These are phyloP conservation scores for Mrakia frigida DNA, from an alignment of 768 basidiomycete species.

Conservation along the genomic window DNA sequence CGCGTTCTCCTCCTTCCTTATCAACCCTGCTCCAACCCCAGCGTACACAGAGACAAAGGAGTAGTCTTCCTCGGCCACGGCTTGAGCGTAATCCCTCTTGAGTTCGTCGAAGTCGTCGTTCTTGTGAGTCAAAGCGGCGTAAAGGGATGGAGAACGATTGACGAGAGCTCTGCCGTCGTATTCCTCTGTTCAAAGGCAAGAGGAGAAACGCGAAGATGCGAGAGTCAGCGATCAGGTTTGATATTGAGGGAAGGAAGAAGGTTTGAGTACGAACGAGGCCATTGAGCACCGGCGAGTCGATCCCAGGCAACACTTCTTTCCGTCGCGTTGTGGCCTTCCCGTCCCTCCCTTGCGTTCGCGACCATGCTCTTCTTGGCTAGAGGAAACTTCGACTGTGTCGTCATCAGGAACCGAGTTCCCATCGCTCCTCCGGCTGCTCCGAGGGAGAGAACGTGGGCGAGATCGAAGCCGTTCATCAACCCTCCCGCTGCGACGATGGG, in stretches of 20 bases:
- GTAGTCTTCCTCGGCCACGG: not conserved
- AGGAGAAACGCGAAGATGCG: not conserved
- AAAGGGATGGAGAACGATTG: not conserved
- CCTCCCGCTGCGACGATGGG: slow-evolving; percentile 72
- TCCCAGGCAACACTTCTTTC: slow-evolving; percentile 5
- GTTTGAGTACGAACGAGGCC: slow-evolving; percentile 1
- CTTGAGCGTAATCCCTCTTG: not conserved
- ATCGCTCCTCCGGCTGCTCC: slow-evolving; percentile 65
- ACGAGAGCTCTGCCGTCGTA: slow-evolving; percentile 8
- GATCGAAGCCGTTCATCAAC: slow-evolving; percentile 58
- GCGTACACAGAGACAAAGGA: not conserved
- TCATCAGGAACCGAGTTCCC: slow-evolving; percentile 70
- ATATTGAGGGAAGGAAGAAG: not conserved
- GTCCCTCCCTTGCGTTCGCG: not conserved
- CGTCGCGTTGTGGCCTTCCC: slow-evolving; percentile 30
- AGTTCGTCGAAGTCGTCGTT: not conserved
- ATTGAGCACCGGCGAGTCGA: not conserved
- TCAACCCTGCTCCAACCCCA: not conserved
- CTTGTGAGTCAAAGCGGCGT: not conserved
- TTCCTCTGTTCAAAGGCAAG: not conserved
- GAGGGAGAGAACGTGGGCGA: slow-evolving; percentile 60
- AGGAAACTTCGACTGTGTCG: slow-evolving; percentile 59
- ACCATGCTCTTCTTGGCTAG: slow-evolving; percentile 49
- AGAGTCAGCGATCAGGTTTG: not conserved
- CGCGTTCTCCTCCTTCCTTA: not conserved